Conservation (phyloP, 495 filamentous ascomycete species). For the Talaromyces adpressus region DNA sequence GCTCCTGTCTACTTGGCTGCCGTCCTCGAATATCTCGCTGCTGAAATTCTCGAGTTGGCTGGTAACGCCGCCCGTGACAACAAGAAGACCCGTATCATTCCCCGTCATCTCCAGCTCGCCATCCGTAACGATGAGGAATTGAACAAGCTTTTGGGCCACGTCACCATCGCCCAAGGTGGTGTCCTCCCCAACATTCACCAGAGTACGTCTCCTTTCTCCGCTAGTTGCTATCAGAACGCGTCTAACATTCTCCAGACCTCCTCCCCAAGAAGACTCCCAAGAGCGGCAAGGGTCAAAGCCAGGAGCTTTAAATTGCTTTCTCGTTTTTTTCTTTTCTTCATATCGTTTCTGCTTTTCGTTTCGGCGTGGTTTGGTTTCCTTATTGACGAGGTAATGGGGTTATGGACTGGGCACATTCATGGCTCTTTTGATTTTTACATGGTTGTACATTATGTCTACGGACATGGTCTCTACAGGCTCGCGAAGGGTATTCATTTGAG, state of each 20-base stretch:
- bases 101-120: conserved; percentile 96
- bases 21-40: conserved; percentile 96
- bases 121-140: conserved; percentile 99
- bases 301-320: conserved; percentile 70
- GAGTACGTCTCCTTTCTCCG: conserved; percentile 54
- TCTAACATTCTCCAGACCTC: conserved; percentile 65
- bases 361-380: conserved; percentile 55
- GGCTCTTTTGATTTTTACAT: conserved; percentile 67
- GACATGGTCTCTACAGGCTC: conserved; percentile 46
- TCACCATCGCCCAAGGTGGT: conserved; percentile 99
- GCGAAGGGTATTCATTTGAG: conserved; percentile 22
- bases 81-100: conserved; percentile 99
- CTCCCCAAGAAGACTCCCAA: conserved; percentile 97
- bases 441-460: conserved; percentile 92
- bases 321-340: conserved; percentile 22
- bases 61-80: conserved; percentile 98
- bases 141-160: conserved; percentile 99
- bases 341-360: conserved; percentile 40
- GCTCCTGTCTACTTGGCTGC: conserved; percentile 97
- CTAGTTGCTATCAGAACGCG: not conserved
- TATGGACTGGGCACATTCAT: conserved; percentile 69
- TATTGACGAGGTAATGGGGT: conserved; percentile 85
- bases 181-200: conserved; percentile 98
- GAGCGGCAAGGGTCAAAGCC: conserved; percentile 80
- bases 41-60: conserved; percentile 97